Percentiles rank a stretch among this genome's conserved stretches.
phyloP scores from a whole-genome alignment of 306 rosid genomes.

The Cucurbita ficifolia region DNA sequence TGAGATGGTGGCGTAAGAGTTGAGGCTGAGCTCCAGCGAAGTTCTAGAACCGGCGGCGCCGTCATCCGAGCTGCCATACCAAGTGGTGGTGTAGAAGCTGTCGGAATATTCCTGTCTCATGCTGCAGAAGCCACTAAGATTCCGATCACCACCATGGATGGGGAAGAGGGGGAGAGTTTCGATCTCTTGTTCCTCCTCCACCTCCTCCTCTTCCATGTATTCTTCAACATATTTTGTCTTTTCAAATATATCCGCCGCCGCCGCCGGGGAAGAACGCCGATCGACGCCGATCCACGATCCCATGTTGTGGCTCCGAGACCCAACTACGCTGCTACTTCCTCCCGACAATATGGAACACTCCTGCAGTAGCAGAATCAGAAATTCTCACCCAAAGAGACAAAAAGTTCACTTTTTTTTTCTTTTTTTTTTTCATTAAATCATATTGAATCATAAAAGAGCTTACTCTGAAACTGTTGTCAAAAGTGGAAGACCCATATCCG shows the following conservation, averaged over 20 bases:
- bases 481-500: slow-evolving; percentile 57
- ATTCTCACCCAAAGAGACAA: background rate
- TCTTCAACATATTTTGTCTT: slow-evolving; percentile 23
- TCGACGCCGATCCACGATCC: slow-evolving; percentile 54
- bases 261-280: slow-evolving; percentile 31
- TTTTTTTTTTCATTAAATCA: too few relatives aligned
- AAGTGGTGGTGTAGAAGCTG: slow-evolving; percentile 31
- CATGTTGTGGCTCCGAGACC: slow-evolving; percentile 24
- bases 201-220: slow-evolving; percentile 5
- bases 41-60: slow-evolving; percentile 31
- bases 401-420: background rate
- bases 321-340: slow-evolving; percentile 26
- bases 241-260: slow-evolving; percentile 22
- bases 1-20: slow-evolving; percentile 44
- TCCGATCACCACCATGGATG: slow-evolving; percentile 58
- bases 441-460: background rate
- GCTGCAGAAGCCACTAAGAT: slow-evolving; percentile 44
- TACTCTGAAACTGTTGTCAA: slow-evolving; percentile 83
- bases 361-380: slow-evolving; percentile 8
- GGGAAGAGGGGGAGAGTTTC: slow-evolving; percentile 95
- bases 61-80: slow-evolving; percentile 24
- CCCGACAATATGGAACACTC: slow-evolving; percentile 57
- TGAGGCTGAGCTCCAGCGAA: slow-evolving; percentile 83
- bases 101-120: slow-evolving; percentile 33
- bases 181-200: slow-evolving; percentile 24